Percentiles rank a stretch among this genome's conserved stretches.
These are phyloP conservation scores for Lasiosphaeriaceae sp. DNA, from an alignment of 495 filamentous ascomycete genomes.

Conservation along the genomic window DNA sequence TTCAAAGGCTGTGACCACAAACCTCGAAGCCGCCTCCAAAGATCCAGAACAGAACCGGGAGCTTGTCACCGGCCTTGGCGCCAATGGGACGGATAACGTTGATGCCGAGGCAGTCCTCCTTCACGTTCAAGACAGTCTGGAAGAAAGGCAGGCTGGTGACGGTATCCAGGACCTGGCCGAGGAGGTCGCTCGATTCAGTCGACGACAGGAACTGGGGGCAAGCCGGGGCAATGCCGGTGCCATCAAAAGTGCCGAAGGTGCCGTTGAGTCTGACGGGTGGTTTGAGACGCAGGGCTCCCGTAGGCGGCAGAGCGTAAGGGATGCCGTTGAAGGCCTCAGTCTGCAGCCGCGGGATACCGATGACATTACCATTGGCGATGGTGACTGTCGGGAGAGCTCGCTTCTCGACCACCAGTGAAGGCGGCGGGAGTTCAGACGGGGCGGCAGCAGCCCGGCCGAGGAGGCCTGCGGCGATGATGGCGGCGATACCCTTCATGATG, in stretches of 20 bases:
- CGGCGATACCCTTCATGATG: constrained; percentile 29
- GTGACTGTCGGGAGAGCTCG: constrained; percentile 45
- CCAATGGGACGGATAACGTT: constrained; percentile 61
- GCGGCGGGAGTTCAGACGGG: constrained; percentile 28
- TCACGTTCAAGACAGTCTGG: constrained; percentile 42
- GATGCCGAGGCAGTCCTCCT: constrained; percentile 67
- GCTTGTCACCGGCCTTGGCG: constrained; percentile 47
- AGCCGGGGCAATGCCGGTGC: constrained; percentile 42
- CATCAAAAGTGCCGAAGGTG: constrained; percentile 49
- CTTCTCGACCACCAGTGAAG: constrained; percentile 30
- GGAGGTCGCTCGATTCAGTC: constrained; percentile 38
- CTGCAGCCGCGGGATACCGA: constrained; percentile 33
- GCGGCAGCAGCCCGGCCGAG: constrained; percentile 25
- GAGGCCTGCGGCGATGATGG: constrained; percentile 17
- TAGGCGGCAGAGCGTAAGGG: constrained; percentile 44
- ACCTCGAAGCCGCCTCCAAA: constrained; percentile 67
- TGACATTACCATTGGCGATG: constrained; percentile 44
- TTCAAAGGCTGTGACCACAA: background rate
- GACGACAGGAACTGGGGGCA: constrained; percentile 54
- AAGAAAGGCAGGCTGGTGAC: constrained; percentile 56
- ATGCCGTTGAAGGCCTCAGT: constrained; percentile 47
- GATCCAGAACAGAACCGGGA: constrained; percentile 73
- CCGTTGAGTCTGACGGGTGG: constrained; percentile 38
- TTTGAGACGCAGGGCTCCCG: constrained; percentile 38
- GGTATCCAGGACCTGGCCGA: constrained; percentile 46